Base-by-base conservation (phyloP, 1,139 yeast species). In the Insectozyma bohioensis region DNA sequence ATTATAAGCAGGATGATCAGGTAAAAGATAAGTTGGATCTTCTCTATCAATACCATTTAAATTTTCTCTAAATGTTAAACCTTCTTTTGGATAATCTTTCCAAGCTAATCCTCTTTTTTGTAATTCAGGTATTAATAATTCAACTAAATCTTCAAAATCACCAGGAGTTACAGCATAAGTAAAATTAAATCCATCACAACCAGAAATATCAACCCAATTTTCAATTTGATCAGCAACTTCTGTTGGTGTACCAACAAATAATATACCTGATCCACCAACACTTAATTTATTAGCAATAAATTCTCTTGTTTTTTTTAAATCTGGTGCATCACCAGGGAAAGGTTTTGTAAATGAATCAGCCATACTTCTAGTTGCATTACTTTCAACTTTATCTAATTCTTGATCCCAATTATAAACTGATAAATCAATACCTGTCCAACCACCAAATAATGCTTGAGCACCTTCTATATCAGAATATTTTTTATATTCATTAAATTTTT, bases 401-500 rank as follows among this genome's bases (percentile, higher is more conserved):
- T 61, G 54, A 24, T 60, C 60, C 42, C 47, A 44, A 13, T 39
- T 57, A 38, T 47, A 61, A 31, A 57, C 39, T 11, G 52, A 50
- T 15, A 61, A 42, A 37, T 61, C 65, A 28, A 58, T 52, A 12
- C 64, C 64, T 0, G 65, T 56, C 58, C 63, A 59, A 5, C 63
- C 63, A 24, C 65, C 52, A 31, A 61, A 50, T 26, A 61, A 50
- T 2, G 64, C 65, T 31, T 61, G 58, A 4, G 67, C 60, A 6
- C 69, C 68, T 30, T 61, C 64, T 2, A 47, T 27, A 37, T 63
- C 69, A n/a, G 56, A 52, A 32, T 56, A 60, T 5, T 40, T 34
- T 28, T 51, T 54, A 27, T 47, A 51, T 16, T 59, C 61, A 28
- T 52, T 42, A 26, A 48, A 59, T 36, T 60, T 61, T 7, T 45